Evolutionary conservation across 345 rosid species (phyloP), one percentile per base, ranked within the genome.

Genomic region (Ceriops zippeliana): DNA sequence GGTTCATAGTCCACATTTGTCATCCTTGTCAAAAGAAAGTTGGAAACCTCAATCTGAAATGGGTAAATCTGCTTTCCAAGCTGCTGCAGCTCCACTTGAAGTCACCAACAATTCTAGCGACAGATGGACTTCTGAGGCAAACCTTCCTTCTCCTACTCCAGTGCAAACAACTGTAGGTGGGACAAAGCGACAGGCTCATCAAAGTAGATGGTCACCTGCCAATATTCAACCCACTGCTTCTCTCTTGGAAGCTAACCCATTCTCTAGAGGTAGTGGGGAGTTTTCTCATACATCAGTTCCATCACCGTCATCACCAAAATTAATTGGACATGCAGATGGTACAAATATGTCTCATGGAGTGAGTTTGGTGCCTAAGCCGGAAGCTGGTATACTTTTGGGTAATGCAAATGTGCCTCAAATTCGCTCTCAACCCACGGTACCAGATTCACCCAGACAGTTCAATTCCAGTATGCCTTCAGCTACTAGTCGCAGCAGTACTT

Each of bases 71-170:
- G 53, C 74, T 1, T 75, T 60, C 22, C 75, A 78, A 49, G 72
- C 71, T 70, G 61, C 81, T 30, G 74, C 86, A 27, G 75, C 88
- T 79, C 70, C 79, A 19, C 66, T 86, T 34, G 95, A 89, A 64
- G 69, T 87, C 56, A 84, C 88, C 4, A 86, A 78, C 76, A 68
- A 80, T 73, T 68, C 88, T 42, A 72, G 79, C 26, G 86, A 86
- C 38, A 76, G 78, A 69, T 88, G 92, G 96, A 67, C 74, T 79
- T 77, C 86, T 74, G 85, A 84, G 20, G 78, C 86, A 53, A 88
- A 84, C 75, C 97, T 95, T 70, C 99, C 92, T 26, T 95, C 99
- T 52, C 97, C 98, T 58, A 90, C 99, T 71, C 99, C 99, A 6
- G 83, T 82, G 71, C 96, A 79, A 81, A 73, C 81, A 61, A 60